phyloP scores from a whole-genome alignment of 2,329 filamentous ascomycete genomes.

The Pestalotiopsis sp. region DNA sequence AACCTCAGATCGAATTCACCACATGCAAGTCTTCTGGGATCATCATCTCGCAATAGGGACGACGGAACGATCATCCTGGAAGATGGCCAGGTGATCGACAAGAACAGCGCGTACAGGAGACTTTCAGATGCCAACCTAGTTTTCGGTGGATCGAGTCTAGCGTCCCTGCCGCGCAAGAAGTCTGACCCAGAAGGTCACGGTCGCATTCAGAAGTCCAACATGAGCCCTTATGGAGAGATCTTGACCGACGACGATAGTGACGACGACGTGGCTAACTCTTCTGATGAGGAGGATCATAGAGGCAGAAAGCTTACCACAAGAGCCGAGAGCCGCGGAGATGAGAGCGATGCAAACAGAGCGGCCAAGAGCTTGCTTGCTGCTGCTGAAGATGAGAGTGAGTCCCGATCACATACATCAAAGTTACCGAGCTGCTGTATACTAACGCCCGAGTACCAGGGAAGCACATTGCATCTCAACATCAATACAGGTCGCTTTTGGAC shows the following conservation, averaged over 20 bases:
- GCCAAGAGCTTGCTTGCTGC: slow-evolving; percentile 68
- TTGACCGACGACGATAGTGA: slow-evolving; percentile 69
- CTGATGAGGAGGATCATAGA: slow-evolving; percentile 68
- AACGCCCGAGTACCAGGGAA: slow-evolving; percentile 43
- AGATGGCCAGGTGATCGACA: slow-evolving; percentile 65
- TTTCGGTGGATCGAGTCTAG: slow-evolving; percentile 64
- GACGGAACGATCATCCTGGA: slow-evolving; percentile 54
- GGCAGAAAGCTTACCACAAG: slow-evolving; percentile 61
- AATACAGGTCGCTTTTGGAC: slow-evolving; percentile 68
- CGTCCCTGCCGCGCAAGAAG: slow-evolving; percentile 62
- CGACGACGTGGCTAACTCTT: slow-evolving; percentile 54
- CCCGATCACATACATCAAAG: background rate
- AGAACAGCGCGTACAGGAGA: slow-evolving; percentile 70
- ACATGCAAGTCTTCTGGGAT: slow-evolving; percentile 36
- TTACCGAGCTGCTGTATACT: slow-evolving; percentile 22
- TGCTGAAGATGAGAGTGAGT: slow-evolving; percentile 78
- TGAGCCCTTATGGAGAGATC: slow-evolving; percentile 67
- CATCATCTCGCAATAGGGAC: slow-evolving; percentile 35
- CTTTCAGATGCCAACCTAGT: slow-evolving; percentile 73
- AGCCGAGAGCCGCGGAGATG: slow-evolving; percentile 42
- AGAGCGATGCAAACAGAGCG: slow-evolving; percentile 35
- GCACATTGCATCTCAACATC: slow-evolving; percentile 56
- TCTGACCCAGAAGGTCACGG: slow-evolving; percentile 44
- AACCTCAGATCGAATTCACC: slow-evolving; percentile 54
- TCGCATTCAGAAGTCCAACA: slow-evolving; percentile 70